Conservation (phyloP, 106 monocot species). For the Cymbidium sinense region DNA sequence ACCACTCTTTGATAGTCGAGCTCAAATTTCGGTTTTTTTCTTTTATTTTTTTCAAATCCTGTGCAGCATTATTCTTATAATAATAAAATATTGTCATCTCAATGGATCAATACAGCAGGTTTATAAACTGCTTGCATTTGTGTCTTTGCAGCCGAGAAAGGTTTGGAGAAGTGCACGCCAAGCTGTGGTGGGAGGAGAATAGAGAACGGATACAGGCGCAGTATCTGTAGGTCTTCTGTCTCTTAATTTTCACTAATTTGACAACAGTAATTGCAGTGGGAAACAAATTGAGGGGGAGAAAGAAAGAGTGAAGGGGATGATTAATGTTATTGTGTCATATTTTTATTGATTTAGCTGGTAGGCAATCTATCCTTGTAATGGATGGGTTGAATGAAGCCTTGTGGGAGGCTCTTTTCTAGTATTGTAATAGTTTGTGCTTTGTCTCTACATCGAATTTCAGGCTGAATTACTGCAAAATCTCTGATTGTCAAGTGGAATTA, state of each 20-base stretch:
- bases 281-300: not conserved
- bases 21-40: too few species aligned
- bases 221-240: slow-evolving; percentile 40
- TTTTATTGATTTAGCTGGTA: not conserved
- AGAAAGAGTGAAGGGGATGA: not conserved
- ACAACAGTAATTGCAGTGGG: not conserved
- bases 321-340: not conserved
- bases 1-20: too few species aligned
- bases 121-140: not conserved
- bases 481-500: not conserved
- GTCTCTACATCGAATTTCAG: not conserved
- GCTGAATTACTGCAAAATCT: not conserved
- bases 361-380: not conserved
- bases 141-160: slow-evolving; percentile 60
- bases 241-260: not conserved
- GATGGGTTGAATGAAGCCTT: not conserved
- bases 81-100: too few species aligned
- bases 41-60: too few species aligned
- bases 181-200: slow-evolving; percentile 97
- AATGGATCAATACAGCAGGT: too few species aligned
- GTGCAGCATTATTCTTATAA: too few species aligned
- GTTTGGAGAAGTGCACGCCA: slow-evolving; percentile 87
- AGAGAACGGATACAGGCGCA: slow-evolving; percentile 85
- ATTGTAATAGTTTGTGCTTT: not conserved
- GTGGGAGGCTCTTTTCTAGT: not conserved